Evolutionary conservation across 805 yeast species (phyloP).

Genomic region (Ogataea paradorogensis): DNA sequence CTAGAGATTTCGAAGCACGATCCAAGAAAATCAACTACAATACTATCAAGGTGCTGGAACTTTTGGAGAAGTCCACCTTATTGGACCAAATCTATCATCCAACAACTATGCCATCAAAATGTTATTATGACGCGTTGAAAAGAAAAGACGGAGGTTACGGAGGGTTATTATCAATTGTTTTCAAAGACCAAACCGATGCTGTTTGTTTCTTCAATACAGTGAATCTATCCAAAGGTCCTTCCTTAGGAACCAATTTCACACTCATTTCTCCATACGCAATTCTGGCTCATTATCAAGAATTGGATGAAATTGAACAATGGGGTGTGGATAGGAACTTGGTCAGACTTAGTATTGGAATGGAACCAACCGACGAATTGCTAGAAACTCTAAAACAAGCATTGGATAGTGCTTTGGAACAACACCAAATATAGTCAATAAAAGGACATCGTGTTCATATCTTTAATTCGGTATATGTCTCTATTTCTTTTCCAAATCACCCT

Average conservation of each 20-base stretch:
- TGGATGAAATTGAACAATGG: constrained; percentile 76
- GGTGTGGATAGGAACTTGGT: constrained; percentile 78
- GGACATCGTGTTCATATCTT: constrained; percentile 14
- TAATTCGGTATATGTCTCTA: constrained; percentile 16
- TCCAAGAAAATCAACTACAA: constrained; percentile 55
- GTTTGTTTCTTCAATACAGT: constrained; percentile 69
- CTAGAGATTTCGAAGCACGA: constrained; percentile 78
- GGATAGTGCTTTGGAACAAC: constrained; percentile 40
- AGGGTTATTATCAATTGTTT: constrained; percentile 74
- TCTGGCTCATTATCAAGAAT: constrained; percentile 78
- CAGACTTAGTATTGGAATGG: constrained; percentile 83
- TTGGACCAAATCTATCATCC: constrained; percentile 76
- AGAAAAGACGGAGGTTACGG: constrained; percentile 84
- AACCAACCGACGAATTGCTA: constrained; percentile 59
- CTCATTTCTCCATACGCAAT: constrained; percentile 88
- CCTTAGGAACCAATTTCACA: constrained; percentile 86
- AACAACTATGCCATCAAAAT: constrained; percentile 46
- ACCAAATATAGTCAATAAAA: constrained; percentile 18
- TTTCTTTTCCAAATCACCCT: constrained; percentile 34
- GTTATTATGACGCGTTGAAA: constrained; percentile 68
- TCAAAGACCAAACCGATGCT: constrained; percentile 63
- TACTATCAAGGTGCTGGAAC: constrained; percentile 50
- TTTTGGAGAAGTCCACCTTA: constrained; percentile 48
- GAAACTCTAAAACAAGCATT: constrained; percentile 51
- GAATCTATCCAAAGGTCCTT: constrained; percentile 80